Conservation (phyloP, 2,329 filamentous ascomycete species). For the Pseudomassariella vexata region DNA sequence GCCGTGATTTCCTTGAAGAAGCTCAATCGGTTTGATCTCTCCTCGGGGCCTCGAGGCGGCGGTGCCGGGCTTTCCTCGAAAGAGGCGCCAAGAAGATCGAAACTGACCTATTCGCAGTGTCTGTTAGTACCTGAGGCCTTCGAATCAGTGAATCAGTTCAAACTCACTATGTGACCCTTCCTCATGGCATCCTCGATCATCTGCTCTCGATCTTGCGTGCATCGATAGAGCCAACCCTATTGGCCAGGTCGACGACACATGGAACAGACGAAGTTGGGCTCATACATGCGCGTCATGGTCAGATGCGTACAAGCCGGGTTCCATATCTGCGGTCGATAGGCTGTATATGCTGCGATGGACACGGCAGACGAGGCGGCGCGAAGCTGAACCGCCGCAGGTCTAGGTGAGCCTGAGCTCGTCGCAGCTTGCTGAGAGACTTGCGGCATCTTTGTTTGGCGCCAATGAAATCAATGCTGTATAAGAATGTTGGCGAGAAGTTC, state of each 20-base stretch:
- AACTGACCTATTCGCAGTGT: slow-evolving; percentile 15
- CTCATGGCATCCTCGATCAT: slow-evolving; percentile 31
- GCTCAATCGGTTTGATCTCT: slow-evolving; percentile 34
- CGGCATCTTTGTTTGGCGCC: too few relatives aligned
- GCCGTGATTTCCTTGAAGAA: slow-evolving; percentile 38
- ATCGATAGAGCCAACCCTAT: slow-evolving; percentile 70
- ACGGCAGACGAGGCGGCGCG: not conserved
- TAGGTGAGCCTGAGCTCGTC: too few relatives aligned
- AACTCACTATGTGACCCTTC: slow-evolving; percentile 14
- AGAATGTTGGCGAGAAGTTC: too few relatives aligned
- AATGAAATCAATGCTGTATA: too few relatives aligned
- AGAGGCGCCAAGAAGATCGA: slow-evolving; percentile 27
- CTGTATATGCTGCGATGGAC: slow-evolving; percentile 6
- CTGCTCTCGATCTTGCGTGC: slow-evolving; percentile 34
- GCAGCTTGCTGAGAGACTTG: too few relatives aligned
- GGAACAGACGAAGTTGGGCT: slow-evolving; percentile 45
- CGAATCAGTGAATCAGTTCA: not conserved
- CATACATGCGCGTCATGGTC: slow-evolving; percentile 62
- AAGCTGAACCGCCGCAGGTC: too few relatives aligned
- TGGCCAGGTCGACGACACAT: slow-evolving; percentile 49
- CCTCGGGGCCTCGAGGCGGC: slow-evolving; percentile 31
- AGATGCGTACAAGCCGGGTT: slow-evolving; percentile 55
- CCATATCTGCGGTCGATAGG: slow-evolving; percentile 10
- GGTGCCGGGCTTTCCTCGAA: slow-evolving; percentile 29
- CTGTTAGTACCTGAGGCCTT: not conserved